Evolutionary conservation across 139 green algal genomes (phyloP).

Genomic region (Chlamydomonas sp.): DNA sequence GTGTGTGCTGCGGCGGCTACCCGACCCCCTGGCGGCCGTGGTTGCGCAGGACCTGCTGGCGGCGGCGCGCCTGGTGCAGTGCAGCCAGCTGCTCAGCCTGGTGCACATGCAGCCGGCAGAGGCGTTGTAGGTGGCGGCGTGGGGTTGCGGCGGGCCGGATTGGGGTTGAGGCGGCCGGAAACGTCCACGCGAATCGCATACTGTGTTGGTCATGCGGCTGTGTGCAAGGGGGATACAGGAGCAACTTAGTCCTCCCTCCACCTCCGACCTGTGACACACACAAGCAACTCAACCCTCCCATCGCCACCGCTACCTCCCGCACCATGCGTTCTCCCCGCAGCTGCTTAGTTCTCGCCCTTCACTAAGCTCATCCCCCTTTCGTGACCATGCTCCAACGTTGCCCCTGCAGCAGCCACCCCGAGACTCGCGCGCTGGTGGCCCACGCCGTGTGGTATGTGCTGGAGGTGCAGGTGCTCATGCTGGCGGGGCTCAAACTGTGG

Average conservation of each 20-base stretch:
- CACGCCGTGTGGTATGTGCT: conserved; percentile 35
- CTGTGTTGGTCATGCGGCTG: too few species aligned
- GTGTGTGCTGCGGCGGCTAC: conserved; percentile 24
- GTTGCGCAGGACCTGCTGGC: conserved; percentile 17
- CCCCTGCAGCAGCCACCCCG: conserved; percentile 1
- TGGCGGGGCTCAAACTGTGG: conserved; percentile 4
- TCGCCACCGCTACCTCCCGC: too few species aligned
- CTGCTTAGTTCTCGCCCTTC: too few species aligned
- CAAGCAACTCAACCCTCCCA: too few species aligned
- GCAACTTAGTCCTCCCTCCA: too few species aligned
- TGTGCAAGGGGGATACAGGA: too few species aligned
- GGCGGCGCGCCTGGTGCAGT: conserved; percentile 1
- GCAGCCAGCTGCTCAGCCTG: not conserved
- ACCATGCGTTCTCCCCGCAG: too few species aligned
- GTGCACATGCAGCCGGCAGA: not conserved
- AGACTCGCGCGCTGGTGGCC: conserved; percentile 9
- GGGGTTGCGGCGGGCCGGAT: not conserved
- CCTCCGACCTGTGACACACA: not conserved
- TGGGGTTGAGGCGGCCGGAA: not conserved
- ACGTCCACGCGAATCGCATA: too few species aligned
- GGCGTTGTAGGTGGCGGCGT: conserved; percentile 4
- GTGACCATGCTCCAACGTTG: too few species aligned
- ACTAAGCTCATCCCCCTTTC: too few species aligned
- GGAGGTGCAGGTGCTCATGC: conserved; percentile 10
- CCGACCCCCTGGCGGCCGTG: conserved; percentile 7